phyloP scores from a whole-genome alignment of 495 filamentous ascomycete genomes.

The Penicillium tannophilum region DNA sequence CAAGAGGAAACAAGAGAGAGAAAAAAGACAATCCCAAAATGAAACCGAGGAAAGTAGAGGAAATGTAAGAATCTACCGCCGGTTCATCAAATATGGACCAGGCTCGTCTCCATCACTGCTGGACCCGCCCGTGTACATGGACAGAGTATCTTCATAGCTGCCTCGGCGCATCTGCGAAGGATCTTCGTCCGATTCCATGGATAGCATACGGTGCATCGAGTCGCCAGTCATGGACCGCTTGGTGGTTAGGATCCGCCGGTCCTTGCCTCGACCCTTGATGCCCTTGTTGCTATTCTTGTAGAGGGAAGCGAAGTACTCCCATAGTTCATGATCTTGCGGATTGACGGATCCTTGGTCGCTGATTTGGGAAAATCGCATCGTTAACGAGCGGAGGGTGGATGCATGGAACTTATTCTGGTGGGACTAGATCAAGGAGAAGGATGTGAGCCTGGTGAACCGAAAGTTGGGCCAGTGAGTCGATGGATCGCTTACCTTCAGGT shows the following conservation, averaged over 20 bases:
- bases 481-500: slow-evolving; percentile 67
- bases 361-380: slow-evolving; percentile 69
- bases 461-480: background rate
- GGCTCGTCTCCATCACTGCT: slow-evolving; percentile 41
- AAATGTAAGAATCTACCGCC: slow-evolving; percentile 8
- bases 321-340: slow-evolving; percentile 73
- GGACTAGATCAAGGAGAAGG: slow-evolving; percentile 53
- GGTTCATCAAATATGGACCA: slow-evolving; percentile 35
- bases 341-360: slow-evolving; percentile 62
- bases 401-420: slow-evolving; percentile 95
- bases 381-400: slow-evolving; percentile 69
- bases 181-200: slow-evolving; percentile 31
- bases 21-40: background rate
- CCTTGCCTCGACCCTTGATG: slow-evolving; percentile 89
- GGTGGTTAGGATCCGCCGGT: slow-evolving; percentile 55
- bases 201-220: slow-evolving; percentile 22
- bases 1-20: background rate
- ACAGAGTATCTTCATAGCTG: slow-evolving; percentile 35
- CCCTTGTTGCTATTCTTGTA: slow-evolving; percentile 97
- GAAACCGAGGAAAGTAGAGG: background rate
- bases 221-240: slow-evolving; percentile 24
- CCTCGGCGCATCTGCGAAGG: slow-evolving; percentile 22
- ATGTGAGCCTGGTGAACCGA: background rate
- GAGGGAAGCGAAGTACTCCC: slow-evolving; percentile 80
- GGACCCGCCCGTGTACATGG: slow-evolving; percentile 36